A percentile compares a stretch with the other conserved stretches of the same genome.
These are phyloP conservation scores for Salix dunnii DNA, from an alignment of 345 rosid species.

Conservation along the genomic window DNA sequence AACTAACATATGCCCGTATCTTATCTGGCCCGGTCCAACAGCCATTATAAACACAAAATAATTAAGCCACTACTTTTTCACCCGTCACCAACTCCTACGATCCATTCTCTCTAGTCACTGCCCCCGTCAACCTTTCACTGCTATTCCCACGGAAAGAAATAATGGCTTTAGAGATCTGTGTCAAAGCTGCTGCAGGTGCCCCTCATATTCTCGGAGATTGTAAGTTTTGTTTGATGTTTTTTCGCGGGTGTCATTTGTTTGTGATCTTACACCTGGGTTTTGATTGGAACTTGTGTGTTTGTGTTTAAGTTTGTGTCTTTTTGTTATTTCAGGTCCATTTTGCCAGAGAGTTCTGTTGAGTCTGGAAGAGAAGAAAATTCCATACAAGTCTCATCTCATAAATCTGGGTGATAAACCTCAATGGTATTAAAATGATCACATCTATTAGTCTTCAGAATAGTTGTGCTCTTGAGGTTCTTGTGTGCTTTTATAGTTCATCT, in stretches of 20 bases:
- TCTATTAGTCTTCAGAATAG: not conserved
- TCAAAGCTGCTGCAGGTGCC: constrained; percentile 75
- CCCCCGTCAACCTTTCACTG: not conserved
- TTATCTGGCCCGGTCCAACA: not conserved
- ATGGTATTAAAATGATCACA: constrained; percentile 42
- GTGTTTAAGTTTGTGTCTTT: not conserved
- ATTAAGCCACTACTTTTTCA: not conserved
- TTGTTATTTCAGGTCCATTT: constrained; percentile 57
- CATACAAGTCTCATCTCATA: constrained; percentile 55
- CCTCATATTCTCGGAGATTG: constrained; percentile 77
- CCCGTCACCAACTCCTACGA: not conserved
- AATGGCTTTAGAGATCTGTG: constrained; percentile 81
- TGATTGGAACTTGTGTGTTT: not conserved
- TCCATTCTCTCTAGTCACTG: not conserved
- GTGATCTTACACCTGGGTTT: not conserved
- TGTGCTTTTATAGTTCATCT: not conserved
- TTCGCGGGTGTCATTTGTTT: not conserved
- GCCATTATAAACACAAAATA: not conserved
- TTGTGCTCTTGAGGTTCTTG: not conserved
- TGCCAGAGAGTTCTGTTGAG: constrained; percentile 62
- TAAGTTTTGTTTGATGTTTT: constrained; percentile 18
- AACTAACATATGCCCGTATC: not conserved
- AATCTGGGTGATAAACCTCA: constrained; percentile 65
- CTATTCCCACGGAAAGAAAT: not conserved
- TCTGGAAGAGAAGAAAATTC: constrained; percentile 80